A percentile compares a stretch with the other conserved stretches of the same genome.
These are phyloP conservation scores for Phytophthora chlamydospora DNA, from an alignment of 352 stramenopile species.

Conservation along the genomic window DNA sequence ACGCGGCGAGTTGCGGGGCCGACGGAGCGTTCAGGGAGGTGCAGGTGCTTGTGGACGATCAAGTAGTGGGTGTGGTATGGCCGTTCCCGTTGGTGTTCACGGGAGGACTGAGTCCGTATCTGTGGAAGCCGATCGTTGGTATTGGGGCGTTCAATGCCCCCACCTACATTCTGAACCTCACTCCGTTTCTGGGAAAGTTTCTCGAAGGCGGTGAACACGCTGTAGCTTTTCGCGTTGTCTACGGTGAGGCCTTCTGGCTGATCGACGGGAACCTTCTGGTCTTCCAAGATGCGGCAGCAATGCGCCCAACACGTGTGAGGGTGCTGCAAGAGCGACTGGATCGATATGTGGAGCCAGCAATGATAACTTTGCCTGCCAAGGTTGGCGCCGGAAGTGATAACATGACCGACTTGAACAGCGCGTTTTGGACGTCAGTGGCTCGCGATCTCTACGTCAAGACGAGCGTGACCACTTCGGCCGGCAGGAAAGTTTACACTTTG, in stretches of 20 bases:
- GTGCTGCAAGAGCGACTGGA: conserved; percentile 41
- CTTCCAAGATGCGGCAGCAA: conserved; percentile 51
- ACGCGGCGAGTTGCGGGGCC: conserved; percentile 11
- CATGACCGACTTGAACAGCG: conserved; percentile 41
- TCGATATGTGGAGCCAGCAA: conserved; percentile 23
- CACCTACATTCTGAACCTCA: conserved; percentile 77
- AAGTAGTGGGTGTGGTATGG: conserved; percentile 70
- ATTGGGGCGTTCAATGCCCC: conserved; percentile 78
- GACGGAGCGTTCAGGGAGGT: conserved; percentile 71
- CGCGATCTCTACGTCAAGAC: conserved; percentile 52
- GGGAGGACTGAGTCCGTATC: conserved; percentile 71
- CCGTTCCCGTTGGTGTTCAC: conserved; percentile 84
- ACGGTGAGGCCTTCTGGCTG: conserved; percentile 73
- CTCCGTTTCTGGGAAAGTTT: conserved; percentile 71
- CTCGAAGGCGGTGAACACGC: conserved; percentile 55
- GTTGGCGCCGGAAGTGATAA: conserved; percentile 13
- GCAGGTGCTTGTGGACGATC: conserved; percentile 68
- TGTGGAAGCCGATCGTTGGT: conserved; percentile 78
- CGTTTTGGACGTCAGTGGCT: conserved; percentile 50
- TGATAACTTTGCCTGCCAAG: conserved; percentile 9
- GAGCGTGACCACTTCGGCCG: conserved; percentile 63
- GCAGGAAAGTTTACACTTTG: conserved; percentile 60
- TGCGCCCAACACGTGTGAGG: conserved; percentile 40
- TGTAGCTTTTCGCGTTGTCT: conserved; percentile 64
- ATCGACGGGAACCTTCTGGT: conserved; percentile 70